Base-by-base conservation (phyloP, 805 yeast species). In the Metschnikowia continentalis region DNA sequence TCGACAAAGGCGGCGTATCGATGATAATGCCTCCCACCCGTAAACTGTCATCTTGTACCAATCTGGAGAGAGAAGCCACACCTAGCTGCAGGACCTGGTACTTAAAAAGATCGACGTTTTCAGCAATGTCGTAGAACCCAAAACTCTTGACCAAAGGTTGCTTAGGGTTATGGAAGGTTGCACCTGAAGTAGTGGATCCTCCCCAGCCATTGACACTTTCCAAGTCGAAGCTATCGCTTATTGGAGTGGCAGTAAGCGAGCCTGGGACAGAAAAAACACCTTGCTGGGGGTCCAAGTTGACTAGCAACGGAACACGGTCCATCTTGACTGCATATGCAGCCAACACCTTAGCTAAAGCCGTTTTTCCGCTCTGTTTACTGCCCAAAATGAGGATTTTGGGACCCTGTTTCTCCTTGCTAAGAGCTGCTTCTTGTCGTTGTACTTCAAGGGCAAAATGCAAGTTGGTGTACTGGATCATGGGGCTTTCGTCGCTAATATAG, bases 61-160 rank as follows among this genome's bases (percentile, higher is more conserved):
- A 46, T 38, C 92, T 63, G 13, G 74, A 63, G 20, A 78, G 30
- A 0, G 78, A 77, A 1, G 79, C 80, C 3, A 72, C 64, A 0
- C 83, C 81, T 15, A 86, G 67, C 52, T 78, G 74, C 1, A 79
- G 63, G 1, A 82, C 56, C 39, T 74, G 72, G 46, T 74, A 69
- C 54, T 77, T 75, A 69, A 80, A 90, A 47, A 77, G 73, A 40
- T 75, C 77, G 40, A 77, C 63, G 64, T 90, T 90, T 11, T 81
- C 84, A 1, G 68, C 57, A 11, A 81, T 74, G 35, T 72, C 68
- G 45, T 84, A 88, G 48, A 84, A 76, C 0, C 98, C 99, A 67
- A 75, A 90, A 60, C 79, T 83, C 60, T 86, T 84, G 7, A 87
- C 92, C n/a, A 86, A 65, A 0, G 98, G 97, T 66, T 89, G 95